A percentile compares a stretch with the other conserved stretches of the same genome.
Conservation (phyloP, 1,139 yeast genomes). For the Saccharomyces hybrid region DNA sequence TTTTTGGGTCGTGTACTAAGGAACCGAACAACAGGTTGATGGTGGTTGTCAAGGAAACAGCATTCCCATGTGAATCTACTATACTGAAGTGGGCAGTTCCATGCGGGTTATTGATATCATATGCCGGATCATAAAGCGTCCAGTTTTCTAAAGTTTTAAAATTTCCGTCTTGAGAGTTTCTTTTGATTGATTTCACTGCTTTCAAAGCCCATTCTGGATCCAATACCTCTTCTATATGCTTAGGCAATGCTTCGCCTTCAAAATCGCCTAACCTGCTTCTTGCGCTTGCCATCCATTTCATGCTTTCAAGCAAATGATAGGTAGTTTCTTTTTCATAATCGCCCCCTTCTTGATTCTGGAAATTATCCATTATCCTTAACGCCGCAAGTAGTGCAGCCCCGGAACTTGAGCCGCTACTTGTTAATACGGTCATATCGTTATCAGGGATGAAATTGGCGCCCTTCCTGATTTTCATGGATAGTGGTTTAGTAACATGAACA, state of each 20-base stretch:
- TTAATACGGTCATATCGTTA: slow-evolving; percentile 47
- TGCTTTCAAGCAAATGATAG: slow-evolving; percentile 70
- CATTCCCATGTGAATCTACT: slow-evolving; percentile 58
- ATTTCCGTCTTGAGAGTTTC: slow-evolving; percentile 22
- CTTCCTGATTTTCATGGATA: slow-evolving; percentile 33
- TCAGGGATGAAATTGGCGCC: slow-evolving; percentile 28
- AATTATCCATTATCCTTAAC: slow-evolving; percentile 48
- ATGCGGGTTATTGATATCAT: slow-evolving; percentile 64
- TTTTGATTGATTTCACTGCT: slow-evolving; percentile 43
- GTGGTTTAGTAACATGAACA: slow-evolving; percentile 49
- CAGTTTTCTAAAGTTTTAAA: slow-evolving; percentile 50
- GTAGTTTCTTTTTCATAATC: slow-evolving; percentile 43
- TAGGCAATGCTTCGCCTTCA: slow-evolving; percentile 27
- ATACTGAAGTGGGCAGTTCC: slow-evolving; percentile 87
- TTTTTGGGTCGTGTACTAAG: slow-evolving; percentile 63
- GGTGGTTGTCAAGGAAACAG: slow-evolving; percentile 84
- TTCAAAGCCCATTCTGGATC: slow-evolving; percentile 48
- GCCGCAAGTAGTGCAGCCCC: slow-evolving; percentile 81
- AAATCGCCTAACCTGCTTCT: slow-evolving; percentile 76
- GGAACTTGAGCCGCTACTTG: slow-evolving; percentile 72
- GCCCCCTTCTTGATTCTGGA: slow-evolving; percentile 34
- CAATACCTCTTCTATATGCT: slow-evolving; percentile 33
- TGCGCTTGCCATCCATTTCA: slow-evolving; percentile 90
- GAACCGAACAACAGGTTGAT: slow-evolving; percentile 84
- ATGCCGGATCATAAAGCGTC: slow-evolving; percentile 71